These are phyloP conservation scores for Tuber calosporum DNA, from an alignment of 495 filamentous ascomycete species.

Conservation along the genomic window DNA sequence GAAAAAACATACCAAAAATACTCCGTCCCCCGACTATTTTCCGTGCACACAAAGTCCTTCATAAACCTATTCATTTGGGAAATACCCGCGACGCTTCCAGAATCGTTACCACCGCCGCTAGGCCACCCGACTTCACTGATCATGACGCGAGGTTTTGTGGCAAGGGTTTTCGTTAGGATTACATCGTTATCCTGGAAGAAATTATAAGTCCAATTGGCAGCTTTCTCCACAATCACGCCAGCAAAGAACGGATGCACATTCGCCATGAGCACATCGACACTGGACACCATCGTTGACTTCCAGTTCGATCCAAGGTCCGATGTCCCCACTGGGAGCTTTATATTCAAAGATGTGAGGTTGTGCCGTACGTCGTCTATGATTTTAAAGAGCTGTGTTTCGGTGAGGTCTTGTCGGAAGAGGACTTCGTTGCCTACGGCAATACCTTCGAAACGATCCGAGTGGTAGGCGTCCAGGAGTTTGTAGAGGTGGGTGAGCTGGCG, in stretches of 20 bases:
- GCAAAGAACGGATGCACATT: constrained; percentile 98
- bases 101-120: constrained; percentile 64
- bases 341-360: constrained; percentile 60
- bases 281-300: constrained; percentile 57
- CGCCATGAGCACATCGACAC: constrained; percentile 84
- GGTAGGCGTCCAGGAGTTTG: constrained; percentile 63
- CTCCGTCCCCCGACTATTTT: constrained; percentile 69
- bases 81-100: constrained; percentile 69
- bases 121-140: constrained; percentile 95
- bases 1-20: constrained; percentile 72
- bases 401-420: constrained; percentile 70
- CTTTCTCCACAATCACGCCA: constrained; percentile 60
- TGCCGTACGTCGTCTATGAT: constrained; percentile 61
- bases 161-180: constrained; percentile 51
- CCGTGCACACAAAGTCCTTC: constrained; percentile 75
- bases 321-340: constrained; percentile 73
- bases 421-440: constrained; percentile 93
- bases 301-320: constrained; percentile 88
- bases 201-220: constrained; percentile 71
- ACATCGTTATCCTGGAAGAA: constrained; percentile 71
- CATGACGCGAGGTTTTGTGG: constrained; percentile 57
- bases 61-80: constrained; percentile 80
- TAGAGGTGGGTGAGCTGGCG: constrained; percentile 79
- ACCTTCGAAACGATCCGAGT: constrained; percentile 64
- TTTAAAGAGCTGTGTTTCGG: constrained; percentile 54